Evolutionary conservation across 129 eudicot species (phyloP), one percentile per base, ranked within the genome.

Genomic region (Rutidosis leptorrhynchoides): DNA sequence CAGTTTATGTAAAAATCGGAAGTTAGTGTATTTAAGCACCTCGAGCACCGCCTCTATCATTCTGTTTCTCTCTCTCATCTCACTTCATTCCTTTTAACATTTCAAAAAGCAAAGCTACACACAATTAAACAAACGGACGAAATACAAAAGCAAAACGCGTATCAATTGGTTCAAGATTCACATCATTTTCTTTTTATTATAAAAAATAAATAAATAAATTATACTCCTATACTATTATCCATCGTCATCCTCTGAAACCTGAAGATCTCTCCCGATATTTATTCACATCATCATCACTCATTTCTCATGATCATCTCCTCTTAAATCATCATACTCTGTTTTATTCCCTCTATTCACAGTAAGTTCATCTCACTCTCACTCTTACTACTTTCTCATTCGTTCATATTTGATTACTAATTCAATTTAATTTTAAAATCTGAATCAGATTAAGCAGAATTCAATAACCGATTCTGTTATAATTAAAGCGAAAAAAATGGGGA

Each of bases 401-500:
- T 23, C 19, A 8, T 37, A 21, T 35, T 21, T 27, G 11, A 37
- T 37, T 6, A 26, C 20, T 0, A 24, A 33, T 4, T 55, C 24
- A 30, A 53, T 6, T n/a, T n/a, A n/a, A n/a, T n/a, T n/a, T n/a
- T n/a, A n/a, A n/a, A n/a, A n/a, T n/a, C 54, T 20, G 51, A 53
- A 51, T 9, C 54, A 48, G 33, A 51, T 19, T 53, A 30, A 29
- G 51, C 54, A 32, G 32, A 22, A 21, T 5, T 67, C 26, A 14
- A 19, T 20, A 28, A 29, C 32, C 14, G 6, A 15, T 49, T 17
- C 30, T 4, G 72, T 53, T 53, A 62, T 2, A 7, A 67, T 67
- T 67, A 52, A 52, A 16, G 71, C 56, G 71, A 29, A 4, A 48
- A 48, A 22, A 42, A 87, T 84, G 97, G 91, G 91, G 20, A 90